These are phyloP conservation scores for Starmerella floris DNA, from an alignment of 805 yeast species.

Conservation along the genomic window DNA sequence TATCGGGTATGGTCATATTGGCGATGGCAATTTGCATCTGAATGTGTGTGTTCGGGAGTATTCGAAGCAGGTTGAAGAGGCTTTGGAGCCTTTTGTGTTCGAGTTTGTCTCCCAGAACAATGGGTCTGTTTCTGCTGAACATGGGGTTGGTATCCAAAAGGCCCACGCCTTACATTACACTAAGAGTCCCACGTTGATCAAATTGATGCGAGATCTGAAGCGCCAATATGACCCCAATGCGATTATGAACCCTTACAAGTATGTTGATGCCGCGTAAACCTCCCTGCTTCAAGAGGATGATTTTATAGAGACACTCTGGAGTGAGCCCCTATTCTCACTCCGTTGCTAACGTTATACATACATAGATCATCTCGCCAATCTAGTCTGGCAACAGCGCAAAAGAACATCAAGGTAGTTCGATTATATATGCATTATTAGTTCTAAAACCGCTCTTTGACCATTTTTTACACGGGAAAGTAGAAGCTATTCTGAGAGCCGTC, in stretches of 20 bases:
- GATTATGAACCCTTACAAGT: slow-evolving; percentile 90
- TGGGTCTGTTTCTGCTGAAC: slow-evolving; percentile 95
- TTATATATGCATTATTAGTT: too few relatives aligned
- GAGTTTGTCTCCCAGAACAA: slow-evolving; percentile 55
- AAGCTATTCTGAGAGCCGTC: not conserved
- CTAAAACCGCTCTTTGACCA: too few relatives aligned
- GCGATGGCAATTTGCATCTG: slow-evolving; percentile 92
- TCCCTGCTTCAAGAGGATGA: too few relatives aligned
- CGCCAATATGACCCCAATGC: slow-evolving; percentile 78
- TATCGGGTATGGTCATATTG: slow-evolving; percentile 95
- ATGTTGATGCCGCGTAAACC: slow-evolving; percentile 10
- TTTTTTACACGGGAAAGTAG: slow-evolving; percentile 6
- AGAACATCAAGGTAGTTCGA: too few relatives aligned
- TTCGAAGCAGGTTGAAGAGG: slow-evolving; percentile 60
- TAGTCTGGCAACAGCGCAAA: too few relatives aligned
- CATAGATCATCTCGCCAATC: too few relatives aligned
- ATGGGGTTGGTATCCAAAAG: slow-evolving; percentile 95
- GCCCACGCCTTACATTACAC: slow-evolving; percentile 77
- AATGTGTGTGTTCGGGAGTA: slow-evolving; percentile 84
- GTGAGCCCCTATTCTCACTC: too few relatives aligned
- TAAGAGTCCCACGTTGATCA: slow-evolving; percentile 57
- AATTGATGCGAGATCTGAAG: slow-evolving; percentile 66
- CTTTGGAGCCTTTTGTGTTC: slow-evolving; percentile 86
- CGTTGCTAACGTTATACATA: too few relatives aligned
- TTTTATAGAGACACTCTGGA: too few relatives aligned